Percentiles rank a stretch among this genome's conserved stretches.
phyloP scores from a whole-genome alignment of 495 filamentous ascomycete species.

The Delitschia confertaspora region DNA sequence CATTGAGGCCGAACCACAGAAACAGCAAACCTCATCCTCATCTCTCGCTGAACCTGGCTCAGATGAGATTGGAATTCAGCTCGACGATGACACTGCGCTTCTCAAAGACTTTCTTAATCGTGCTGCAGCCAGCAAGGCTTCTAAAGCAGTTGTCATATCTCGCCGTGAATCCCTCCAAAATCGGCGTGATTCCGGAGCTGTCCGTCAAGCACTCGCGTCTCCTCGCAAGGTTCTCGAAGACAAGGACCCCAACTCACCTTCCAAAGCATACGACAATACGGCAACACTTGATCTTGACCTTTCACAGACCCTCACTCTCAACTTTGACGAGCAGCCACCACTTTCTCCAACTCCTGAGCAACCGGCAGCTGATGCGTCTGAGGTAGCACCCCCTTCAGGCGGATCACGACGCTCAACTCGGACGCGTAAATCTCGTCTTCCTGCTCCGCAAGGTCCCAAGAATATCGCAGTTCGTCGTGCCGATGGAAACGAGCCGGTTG shows the following conservation, averaged over 20 bases:
- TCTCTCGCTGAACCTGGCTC: slow-evolving; percentile 3
- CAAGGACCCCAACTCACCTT: slow-evolving; percentile 48
- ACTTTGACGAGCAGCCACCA: slow-evolving; percentile 8
- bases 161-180: slow-evolving; percentile 30
- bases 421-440: slow-evolving; percentile 15
- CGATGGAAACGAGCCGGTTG: slow-evolving; percentile 48
- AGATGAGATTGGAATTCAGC: slow-evolving; percentile 17
- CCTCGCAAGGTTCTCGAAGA: slow-evolving; percentile 45
- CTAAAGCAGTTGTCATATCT: slow-evolving; percentile 36
- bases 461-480: slow-evolving; percentile 49
- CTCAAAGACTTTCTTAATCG: slow-evolving; percentile 54
- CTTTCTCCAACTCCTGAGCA: slow-evolving; percentile 6
- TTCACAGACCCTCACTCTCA: slow-evolving; percentile 21
- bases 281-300: slow-evolving; percentile 25
- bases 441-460: slow-evolving; percentile 33
- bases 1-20: not conserved
- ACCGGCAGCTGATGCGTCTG: slow-evolving; percentile 21
- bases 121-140: slow-evolving; percentile 51
- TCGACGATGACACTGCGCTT: slow-evolving; percentile 49
- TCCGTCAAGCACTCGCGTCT: slow-evolving; percentile 34
- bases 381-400: slow-evolving; percentile 1
- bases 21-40: slow-evolving; percentile 9
- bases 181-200: slow-evolving; percentile 35
- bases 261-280: slow-evolving; percentile 26
- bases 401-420: slow-evolving; percentile 18